Base-by-base conservation (phyloP, 208 protist species). In the Acanthamoeba lugdunensis region DNA sequence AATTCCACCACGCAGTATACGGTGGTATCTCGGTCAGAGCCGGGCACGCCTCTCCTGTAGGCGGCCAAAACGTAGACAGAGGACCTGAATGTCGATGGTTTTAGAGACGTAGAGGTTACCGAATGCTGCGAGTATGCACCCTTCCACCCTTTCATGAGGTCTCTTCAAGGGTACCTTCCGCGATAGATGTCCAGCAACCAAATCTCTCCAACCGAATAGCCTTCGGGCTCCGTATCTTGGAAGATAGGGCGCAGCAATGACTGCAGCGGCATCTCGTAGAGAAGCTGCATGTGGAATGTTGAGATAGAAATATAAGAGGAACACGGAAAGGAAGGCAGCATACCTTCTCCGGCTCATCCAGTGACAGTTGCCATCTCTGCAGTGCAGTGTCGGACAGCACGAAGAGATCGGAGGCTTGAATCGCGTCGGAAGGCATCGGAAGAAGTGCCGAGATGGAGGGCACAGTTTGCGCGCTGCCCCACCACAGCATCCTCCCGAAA, bases 251-350 rank as follows among this genome's bases (percentile, higher is more conserved):
- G 75, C 45, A 84, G 18, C 45, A 56, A 28, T 1, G 75, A 84
- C 48, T 84, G 75, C 48, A 84, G n/a, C 48, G 75, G 75, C 75
- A 84, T 84, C 37, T 84, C 75, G 45, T 84, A 84, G 48, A 84
- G 33, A 5, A 84, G 13, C 75, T 84, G 75, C 37, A 41, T 41
- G 3, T 41, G 3, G 37, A 41, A 3, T 3, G 37, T 41, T n/a
- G 3, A 84, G n/a, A 25, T 6, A 84, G 28, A 2, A 67, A 1
- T 41, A 3, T n/a, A 28, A 28, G 61, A 67, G 61, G 61, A 21
- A 56, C 13, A 5, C 52, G 63, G 23, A 8, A n/a, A 69, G 3
- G n/a, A 69, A n/a, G 14, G 73, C 18, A 14, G 41, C 23, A 2
- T 50, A 90, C 58, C 58, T 71, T 63, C 30, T 90, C 82, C 11